Percentiles rank a stretch among this genome's conserved stretches.
Evolutionary conservation across 2,329 filamentous ascomycete species (phyloP).

Genomic region (Cytospora mali): DNA sequence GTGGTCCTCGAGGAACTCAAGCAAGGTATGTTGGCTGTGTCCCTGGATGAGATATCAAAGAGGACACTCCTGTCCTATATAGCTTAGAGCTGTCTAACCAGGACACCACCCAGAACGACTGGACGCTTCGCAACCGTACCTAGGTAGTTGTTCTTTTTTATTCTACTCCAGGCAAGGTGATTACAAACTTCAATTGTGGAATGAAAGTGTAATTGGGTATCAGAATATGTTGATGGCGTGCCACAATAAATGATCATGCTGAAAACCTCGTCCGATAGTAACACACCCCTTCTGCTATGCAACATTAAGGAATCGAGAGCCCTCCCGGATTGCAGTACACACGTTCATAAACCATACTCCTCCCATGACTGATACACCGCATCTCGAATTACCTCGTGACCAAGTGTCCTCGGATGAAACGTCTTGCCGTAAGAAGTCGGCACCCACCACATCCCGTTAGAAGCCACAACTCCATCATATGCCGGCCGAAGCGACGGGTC

Average conservation of each 20-base stretch:
- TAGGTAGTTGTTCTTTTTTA: too few species aligned
- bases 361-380: constrained; percentile 40
- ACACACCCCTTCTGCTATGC: not conserved
- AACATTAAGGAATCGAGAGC: not conserved
- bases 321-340: constrained; percentile 11
- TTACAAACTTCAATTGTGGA: not conserved
- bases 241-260: not conserved
- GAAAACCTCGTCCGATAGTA: not conserved
- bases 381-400: constrained; percentile 42
- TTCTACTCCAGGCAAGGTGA: too few species aligned
- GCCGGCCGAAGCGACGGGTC: constrained; percentile 41
- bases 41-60: too few species aligned
- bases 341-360: constrained; percentile 25
- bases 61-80: too few species aligned
- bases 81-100: too few species aligned
- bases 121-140: too few species aligned
- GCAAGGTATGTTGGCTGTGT: too few species aligned
- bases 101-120: too few species aligned
- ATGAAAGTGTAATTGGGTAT: not conserved
- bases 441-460: constrained; percentile 50
- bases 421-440: constrained; percentile 50
- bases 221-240: not conserved
- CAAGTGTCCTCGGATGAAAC: constrained; percentile 47
- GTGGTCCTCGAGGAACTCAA: too few species aligned
- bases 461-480: constrained; percentile 31